These are phyloP conservation scores for Ophiostoma ulmi DNA, from an alignment of 2,329 filamentous ascomycete genomes.

Conservation along the genomic window DNA sequence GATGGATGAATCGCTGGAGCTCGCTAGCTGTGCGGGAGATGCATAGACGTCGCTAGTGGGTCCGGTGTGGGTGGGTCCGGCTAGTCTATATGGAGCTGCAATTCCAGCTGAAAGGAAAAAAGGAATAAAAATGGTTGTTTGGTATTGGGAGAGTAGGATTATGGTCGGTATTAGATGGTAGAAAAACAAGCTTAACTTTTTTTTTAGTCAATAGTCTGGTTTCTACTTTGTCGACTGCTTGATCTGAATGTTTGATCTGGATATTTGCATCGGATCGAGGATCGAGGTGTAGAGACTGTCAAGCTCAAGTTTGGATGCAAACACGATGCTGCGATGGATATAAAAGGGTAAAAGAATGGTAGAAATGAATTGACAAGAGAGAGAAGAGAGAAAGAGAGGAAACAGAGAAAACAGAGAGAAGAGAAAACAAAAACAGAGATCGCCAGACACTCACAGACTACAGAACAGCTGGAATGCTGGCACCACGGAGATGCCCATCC, in stretches of 20 bases:
- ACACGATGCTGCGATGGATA: neutral
- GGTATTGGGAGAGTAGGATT: too few relatives aligned
- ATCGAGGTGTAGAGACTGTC: neutral
- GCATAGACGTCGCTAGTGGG: neutral
- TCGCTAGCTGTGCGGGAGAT: neutral
- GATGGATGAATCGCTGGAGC: too few relatives aligned
- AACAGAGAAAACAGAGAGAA: too few relatives aligned
- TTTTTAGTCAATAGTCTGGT: too few relatives aligned
- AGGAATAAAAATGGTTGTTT: too few relatives aligned
- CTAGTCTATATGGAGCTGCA: neutral
- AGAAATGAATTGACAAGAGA: neutral
- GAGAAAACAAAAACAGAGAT: neutral
- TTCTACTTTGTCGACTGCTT: neutral
- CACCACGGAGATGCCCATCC: neutral
- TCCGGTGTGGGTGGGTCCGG: neutral
- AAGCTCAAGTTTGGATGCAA: too few relatives aligned
- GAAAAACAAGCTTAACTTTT: neutral
- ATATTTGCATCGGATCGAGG: neutral
- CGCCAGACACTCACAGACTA: neutral
- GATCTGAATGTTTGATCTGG: neutral
- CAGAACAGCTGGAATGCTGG: neutral
- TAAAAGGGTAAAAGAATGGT: neutral
- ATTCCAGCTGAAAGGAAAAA: slow-evolving; percentile 7
- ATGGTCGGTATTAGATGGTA: neutral
- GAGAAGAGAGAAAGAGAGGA: neutral